These are phyloP conservation scores for Parasitella parasitica DNA, from an alignment of 371 early-diverging fungal genomes.

Conservation along the genomic window DNA sequence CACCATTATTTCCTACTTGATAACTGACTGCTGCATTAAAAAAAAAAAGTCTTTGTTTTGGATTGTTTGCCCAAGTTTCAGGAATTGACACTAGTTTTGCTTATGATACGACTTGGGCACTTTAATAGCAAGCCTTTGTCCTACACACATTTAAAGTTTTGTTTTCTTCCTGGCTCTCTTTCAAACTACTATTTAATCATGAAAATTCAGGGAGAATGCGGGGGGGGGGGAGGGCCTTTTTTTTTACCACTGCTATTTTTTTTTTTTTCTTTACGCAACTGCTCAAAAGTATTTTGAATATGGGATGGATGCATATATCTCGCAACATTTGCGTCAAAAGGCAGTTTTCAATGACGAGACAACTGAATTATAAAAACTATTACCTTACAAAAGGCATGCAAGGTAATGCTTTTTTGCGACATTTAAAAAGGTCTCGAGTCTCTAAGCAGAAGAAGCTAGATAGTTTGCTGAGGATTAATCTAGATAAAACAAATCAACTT, in stretches of 20 bases:
- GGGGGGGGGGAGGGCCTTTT: conserved; percentile 1
- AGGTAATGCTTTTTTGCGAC: not conserved
- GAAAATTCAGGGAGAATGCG: conserved; percentile 2
- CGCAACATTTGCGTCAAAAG: conserved; percentile 1
- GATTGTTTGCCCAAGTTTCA: too few relatives aligned
- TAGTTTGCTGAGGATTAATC: conserved; percentile 26
- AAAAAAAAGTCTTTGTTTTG: too few relatives aligned
- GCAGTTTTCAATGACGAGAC: conserved; percentile 11
- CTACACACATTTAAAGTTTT: not conserved
- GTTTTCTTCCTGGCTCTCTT: not conserved
- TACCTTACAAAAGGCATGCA: conserved; percentile 26
- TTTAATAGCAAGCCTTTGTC: too few relatives aligned
- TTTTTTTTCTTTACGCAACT: not conserved
- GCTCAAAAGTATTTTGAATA: not conserved
- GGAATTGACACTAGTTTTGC: too few relatives aligned
- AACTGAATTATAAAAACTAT: conserved; percentile 15
- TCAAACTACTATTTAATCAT: not conserved
- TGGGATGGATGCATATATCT: not conserved
- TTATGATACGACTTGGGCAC: too few relatives aligned
- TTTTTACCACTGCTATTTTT: not conserved
- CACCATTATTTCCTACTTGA: too few relatives aligned
- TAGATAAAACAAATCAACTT: conserved; percentile 31
- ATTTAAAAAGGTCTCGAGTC: not conserved
- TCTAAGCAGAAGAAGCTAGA: not conserved
- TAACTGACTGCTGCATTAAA: too few relatives aligned